Evolutionary conservation across 768 basidiomycete species (phyloP), one percentile per base, ranked within the genome.

Genomic region (Amanita jacksonii): DNA sequence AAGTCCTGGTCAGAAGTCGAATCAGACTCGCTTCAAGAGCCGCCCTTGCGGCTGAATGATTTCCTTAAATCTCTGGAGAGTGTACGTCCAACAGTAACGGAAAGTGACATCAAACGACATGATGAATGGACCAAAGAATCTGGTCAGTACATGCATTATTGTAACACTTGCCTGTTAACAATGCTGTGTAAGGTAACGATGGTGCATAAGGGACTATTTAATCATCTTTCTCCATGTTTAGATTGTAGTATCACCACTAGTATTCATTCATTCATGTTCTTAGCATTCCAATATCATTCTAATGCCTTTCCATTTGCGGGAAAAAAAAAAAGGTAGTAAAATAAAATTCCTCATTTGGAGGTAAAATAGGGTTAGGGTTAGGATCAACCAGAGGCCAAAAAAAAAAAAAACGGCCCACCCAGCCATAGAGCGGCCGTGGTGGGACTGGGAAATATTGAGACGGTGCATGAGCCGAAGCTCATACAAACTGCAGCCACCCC

Each of bases 1-100:
- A 90, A 84, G 69, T 67, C 78, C 4, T 97, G 94, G 94, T 76
- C 85, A 16, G 85, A 86, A 44, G 71, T 99, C 33, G 80, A 81
- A 34, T 81, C 84, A 2, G 86, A 97, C 43, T 88, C 96, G 58
- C 67, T 97, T 30, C 68, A 81, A n/a, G 94, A 98, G 60, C 94
- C 96, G 1, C 74, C 82, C 41, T 66, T 98, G 59, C 78, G 67
- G 46, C 42, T 88, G 24, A 68, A 64, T 8, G 92, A 96, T 59
- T 97, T 97, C 57, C 54, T 93, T 57, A 83, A 82, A 55, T 81
- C 85, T 20, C 63, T 97, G 41, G 72, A 76, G 41, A 79, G 70
- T 38, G 85, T 84, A 15, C 74, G 86, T 51, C 91, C 91, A 23
- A 97, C 92, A 0, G 94, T 98, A 16, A 85, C 82, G 3, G 79